Evolutionary conservation across 2,329 filamentous ascomycete species (phyloP).

Genomic region (Exophiala lecanii-corni): DNA sequence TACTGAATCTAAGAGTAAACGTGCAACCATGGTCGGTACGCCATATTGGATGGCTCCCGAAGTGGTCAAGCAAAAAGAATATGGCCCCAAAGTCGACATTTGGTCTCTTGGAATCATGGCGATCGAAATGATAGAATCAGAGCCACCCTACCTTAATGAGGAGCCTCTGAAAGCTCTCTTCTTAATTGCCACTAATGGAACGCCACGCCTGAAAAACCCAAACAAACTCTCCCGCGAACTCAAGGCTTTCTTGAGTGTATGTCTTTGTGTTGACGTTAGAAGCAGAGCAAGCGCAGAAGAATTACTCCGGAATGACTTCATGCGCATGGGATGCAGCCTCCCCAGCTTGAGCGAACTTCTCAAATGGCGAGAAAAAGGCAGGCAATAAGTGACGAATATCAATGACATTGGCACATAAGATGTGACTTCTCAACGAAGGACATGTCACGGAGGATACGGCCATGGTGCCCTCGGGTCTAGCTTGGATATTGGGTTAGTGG

Average conservation of each 20-base stretch:
- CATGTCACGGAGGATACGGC: too few species aligned
- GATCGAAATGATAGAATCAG: conserved; percentile 99
- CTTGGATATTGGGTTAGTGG: too few species aligned
- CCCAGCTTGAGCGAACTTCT: conserved; percentile 80
- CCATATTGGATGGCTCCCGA: conserved; percentile 99
- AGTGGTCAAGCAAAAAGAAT: conserved; percentile 99
- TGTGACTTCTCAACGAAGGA: too few species aligned
- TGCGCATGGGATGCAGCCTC: conserved; percentile 84
- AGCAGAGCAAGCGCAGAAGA: conserved; percentile 88
- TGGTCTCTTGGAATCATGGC: conserved; percentile 99
- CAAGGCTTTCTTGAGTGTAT: conserved; percentile 94
- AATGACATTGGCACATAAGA: too few species aligned
- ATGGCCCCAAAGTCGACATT: conserved; percentile 96
- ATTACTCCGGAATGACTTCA: conserved; percentile 84
- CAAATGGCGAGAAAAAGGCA: conserved; percentile 54
- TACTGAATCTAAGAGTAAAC: conserved; percentile 92
- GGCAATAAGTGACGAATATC: conserved; percentile 21
- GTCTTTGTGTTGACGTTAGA: conserved; percentile 93
- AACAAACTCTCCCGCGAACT: conserved; percentile 97
- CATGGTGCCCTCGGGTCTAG: too few species aligned
- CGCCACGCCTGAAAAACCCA: conserved; percentile 93
- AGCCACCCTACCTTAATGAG: conserved; percentile 96
- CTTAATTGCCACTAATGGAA: conserved; percentile 96
- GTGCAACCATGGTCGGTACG: conserved; percentile 97
- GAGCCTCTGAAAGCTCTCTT: conserved; percentile 96